Base-by-base conservation (phyloP, 768 basidiomycete species). In the Tricholoma furcatifolium region DNA sequence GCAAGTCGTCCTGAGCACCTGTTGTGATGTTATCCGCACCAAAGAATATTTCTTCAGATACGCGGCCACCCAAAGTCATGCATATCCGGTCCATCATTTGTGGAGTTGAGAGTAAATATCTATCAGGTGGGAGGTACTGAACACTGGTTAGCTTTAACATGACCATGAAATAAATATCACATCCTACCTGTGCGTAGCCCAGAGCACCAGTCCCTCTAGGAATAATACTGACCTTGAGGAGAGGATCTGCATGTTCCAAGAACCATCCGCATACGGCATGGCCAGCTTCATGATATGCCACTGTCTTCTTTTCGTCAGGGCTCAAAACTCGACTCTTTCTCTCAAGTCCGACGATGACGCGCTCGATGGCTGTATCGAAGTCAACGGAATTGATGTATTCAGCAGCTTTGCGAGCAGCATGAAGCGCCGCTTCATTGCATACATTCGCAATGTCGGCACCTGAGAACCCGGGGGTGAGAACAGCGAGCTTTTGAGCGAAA, bases 401-500 rank as follows among this genome's bases (percentile, higher is more conserved):
- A 14, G 87, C 84, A 4, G 80, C 79, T 50, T 87, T 83, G 52
- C 97, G 86, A 27, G 97, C 97, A 15, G 96, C 96, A 54, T 95
- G 90, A 32, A 99, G 76, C 1, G 97, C 97, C 24, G 93, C 93
- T 69, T 99, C 97, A 67, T 99, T 99, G 68, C 93, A 97, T 17
- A 98, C 96, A 62, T 99, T 99, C 55, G 97, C 97, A 60, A 99
- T 96, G 66, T 99, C 97, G 2, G 97, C 97, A 59, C 97, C 97
- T 12, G 94, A 97, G 74, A 99, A 98, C 1, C 97, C 97, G 17
- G 97, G 96, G 0, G 97, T 98, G 38, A 98, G 84, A 17, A 98
- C 91, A 3, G 91, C 93, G 47, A 99, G 84, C 70, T 98, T 98
- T 64, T 95, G 91, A 2, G 95, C 87, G 54, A 98, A 80, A 15